Evolutionary conservation across 441 rosid species (phyloP), one percentile per base, ranked within the genome.

Genomic region (Populus hybrid): DNA sequence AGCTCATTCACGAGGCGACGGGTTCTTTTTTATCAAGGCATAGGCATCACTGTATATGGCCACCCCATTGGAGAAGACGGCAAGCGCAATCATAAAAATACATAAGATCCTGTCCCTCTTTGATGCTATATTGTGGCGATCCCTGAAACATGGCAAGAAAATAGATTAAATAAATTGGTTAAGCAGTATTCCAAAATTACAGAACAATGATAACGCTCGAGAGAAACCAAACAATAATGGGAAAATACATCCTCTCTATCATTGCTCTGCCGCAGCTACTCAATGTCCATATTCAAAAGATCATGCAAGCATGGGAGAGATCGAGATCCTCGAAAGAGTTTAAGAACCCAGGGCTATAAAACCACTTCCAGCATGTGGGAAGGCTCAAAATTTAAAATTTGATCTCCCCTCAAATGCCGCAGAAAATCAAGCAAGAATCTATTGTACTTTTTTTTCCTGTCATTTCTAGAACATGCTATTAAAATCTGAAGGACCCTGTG

Each of bases 41-140:
- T 87, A 88, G 63, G 91, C 93, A 70, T 92, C 97, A 14, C 92
- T 90, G 71, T 90, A 94, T 74, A 94, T 88, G 73, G 98, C 98
- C 75, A 94, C 86, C 23, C 57, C 34, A 77, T 89, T 92, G 40
- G 98, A 90, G 81, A 93, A 83, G 10, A 92, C 97, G 0, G 96
- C 93, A 73, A 95, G 91, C 28, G 87, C 86, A 28, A 93, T 87
- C 97, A 95, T 92, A 88, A 88, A 85, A 53, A 83, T 34, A 59
- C 89, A 84, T 63, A 92, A 74, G 26, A 81, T 85, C 88, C 84
- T 93, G 87, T 91, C 98, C 81, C 78, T 81, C 65, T 70, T 83
- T 9, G 95, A 92, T 61, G 97, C 95, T 82, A 83, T 86, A 81
- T 83, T 77, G 81, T 90, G 93, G 38, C 80, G 89, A 83, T 95